Conservation (phyloP, 805 yeast species). For the Pichia nanzhaoensis region DNA sequence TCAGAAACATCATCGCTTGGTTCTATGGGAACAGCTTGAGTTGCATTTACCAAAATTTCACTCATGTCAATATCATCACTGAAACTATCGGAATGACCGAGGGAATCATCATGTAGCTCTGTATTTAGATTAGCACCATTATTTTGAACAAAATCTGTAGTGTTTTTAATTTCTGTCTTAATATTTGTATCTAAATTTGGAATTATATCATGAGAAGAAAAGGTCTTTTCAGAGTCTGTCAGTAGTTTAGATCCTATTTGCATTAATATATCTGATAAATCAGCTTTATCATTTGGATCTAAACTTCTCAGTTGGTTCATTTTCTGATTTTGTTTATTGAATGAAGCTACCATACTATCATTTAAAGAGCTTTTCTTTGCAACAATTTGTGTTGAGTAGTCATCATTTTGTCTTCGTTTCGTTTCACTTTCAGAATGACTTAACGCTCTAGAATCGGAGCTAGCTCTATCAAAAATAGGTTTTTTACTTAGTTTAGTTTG, state of each 20-base stretch:
- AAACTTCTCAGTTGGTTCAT: neutral
- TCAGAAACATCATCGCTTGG: neutral
- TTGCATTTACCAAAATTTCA: slow-evolving; percentile 10
- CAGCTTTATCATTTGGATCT: slow-evolving; percentile 8
- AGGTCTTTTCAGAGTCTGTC: neutral
- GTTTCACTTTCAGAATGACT: neutral
- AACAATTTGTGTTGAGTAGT: slow-evolving; percentile 12
- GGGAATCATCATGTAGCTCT: neutral
- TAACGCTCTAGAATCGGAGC: slow-evolving; percentile 2
- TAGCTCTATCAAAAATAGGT: neutral
- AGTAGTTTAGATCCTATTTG: slow-evolving; percentile 19
- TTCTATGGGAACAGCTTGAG: slow-evolving; percentile 1
- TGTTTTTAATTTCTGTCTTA: slow-evolving; percentile 2
- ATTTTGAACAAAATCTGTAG: neutral
- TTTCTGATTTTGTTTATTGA: slow-evolving; percentile 33
- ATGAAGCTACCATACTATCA: slow-evolving; percentile 30
- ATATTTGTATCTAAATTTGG: neutral
- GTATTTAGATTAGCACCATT: neutral
- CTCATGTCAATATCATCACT: slow-evolving; percentile 29
- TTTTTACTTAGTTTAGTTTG: neutral
- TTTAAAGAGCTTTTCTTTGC: slow-evolving; percentile 23
- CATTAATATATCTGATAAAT: slow-evolving; percentile 23
- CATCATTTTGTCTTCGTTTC: slow-evolving; percentile 5
- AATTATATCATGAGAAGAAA: neutral
- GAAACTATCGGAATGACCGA: slow-evolving; percentile 16